Percentiles rank a stretch among this genome's conserved stretches.
Conservation (phyloP, 164 flowering plant species). For the Nymphaea colorata region DNA sequence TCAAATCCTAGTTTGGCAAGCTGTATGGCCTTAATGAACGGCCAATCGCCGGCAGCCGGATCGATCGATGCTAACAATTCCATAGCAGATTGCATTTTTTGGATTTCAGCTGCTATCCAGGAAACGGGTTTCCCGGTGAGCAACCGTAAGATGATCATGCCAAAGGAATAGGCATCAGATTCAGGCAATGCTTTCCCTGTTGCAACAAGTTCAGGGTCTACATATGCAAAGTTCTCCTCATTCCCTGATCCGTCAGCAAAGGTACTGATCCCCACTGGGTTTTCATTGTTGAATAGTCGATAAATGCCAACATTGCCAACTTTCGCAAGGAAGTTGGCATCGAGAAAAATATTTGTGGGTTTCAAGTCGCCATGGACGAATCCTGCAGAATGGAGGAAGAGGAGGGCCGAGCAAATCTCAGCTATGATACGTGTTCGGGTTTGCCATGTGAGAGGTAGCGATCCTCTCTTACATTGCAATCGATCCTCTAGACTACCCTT, state of each 20-base stretch:
- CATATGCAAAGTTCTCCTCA: conserved; percentile 58
- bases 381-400: conserved; percentile 64
- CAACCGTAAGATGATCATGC: conserved; percentile 55
- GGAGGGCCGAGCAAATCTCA: conserved; percentile 76
- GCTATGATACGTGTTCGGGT: conserved; percentile 57
- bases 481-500: conserved; percentile 90
- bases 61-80: conserved; percentile 45
- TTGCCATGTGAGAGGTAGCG: conserved; percentile 79
- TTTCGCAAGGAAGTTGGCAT: neutral
- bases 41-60: conserved; percentile 85
- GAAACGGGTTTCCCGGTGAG: conserved; percentile 58
- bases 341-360: neutral
- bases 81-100: conserved; percentile 43
- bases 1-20: conserved; percentile 61
- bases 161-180: conserved; percentile 84
- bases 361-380: conserved; percentile 45
- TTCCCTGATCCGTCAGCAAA: conserved; percentile 30
- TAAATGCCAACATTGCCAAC: neutral
- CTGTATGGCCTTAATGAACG: conserved; percentile 80
- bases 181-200: conserved; percentile 66
- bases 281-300: neutral
- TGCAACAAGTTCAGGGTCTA: conserved; percentile 66
- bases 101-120: conserved; percentile 56
- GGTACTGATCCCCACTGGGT: conserved; percentile 10
- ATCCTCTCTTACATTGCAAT: conserved; percentile 51